Conservation (phyloP, 2,329 filamentous ascomycete species). For the Aspergillus arachidicola region DNA sequence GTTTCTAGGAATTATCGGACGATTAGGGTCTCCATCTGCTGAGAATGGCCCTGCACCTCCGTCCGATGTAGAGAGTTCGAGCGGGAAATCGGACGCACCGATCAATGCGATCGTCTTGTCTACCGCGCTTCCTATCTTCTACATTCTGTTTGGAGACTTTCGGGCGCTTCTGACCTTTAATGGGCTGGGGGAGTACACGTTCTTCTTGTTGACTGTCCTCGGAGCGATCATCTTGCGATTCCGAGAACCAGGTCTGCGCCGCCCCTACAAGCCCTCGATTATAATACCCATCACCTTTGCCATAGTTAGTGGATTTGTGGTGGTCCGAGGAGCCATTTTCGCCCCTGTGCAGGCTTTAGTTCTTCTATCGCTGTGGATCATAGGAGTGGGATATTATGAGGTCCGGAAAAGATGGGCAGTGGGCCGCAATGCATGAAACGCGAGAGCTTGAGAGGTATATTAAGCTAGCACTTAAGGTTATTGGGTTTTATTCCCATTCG, state of each 20-base stretch:
- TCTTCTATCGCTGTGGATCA: slow-evolving; percentile 14
- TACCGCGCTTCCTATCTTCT: slow-evolving; percentile 13
- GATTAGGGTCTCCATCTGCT: not conserved
- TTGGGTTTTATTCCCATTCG: not conserved
- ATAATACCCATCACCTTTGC: slow-evolving; percentile 14
- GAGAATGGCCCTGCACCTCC: not conserved
- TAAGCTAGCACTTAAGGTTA: too few relatives aligned
- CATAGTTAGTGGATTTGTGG: slow-evolving; percentile 18
- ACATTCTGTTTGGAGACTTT: slow-evolving; percentile 21
- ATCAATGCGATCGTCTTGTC: slow-evolving; percentile 20
- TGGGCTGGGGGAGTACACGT: slow-evolving; percentile 21
- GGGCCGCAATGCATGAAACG: not conserved
- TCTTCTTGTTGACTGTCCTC: slow-evolving; percentile 20
- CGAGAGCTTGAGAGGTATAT: not conserved
- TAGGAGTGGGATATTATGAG: slow-evolving; percentile 13
- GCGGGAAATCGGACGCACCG: slow-evolving; percentile 15
- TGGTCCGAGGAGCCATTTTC: slow-evolving; percentile 15
- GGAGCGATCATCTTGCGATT: slow-evolving; percentile 19
- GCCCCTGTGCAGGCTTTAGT: slow-evolving; percentile 16
- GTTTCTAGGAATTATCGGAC: slow-evolving; percentile 15
- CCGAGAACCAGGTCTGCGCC: slow-evolving; percentile 15
- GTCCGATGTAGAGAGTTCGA: not conserved
- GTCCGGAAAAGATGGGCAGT: slow-evolving; percentile 7
- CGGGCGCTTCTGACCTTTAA: slow-evolving; percentile 22
- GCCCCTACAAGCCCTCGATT: slow-evolving; percentile 18